Evolutionary conservation across 176 grass and related monocot species (phyloP), one percentile per base, ranked within the genome.

Genomic region (Oropetium thomaeum): DNA sequence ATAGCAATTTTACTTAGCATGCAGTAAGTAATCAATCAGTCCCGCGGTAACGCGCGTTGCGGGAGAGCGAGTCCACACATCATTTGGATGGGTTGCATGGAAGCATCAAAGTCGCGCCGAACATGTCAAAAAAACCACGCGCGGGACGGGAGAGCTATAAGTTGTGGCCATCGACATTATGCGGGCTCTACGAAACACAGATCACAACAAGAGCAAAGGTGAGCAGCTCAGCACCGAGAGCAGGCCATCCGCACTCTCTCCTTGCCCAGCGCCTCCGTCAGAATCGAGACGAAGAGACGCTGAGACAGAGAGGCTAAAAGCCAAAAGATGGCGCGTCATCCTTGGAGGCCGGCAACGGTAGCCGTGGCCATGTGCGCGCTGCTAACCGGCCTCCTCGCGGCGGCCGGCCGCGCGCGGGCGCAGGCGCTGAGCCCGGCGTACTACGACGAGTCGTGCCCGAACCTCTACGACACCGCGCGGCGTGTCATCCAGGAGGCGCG

Each of bases 401-500:
- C 66, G 66, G 38, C 63, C 13, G 41, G 27, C 62, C 39, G 72
- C 55, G 84, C 65, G 45, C n/a, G 37, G 8, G 80, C 78, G 45
- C 31, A 67, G 37, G 4, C 37, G 69, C 75, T 88, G 44, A 75
- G 58, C 63, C 28, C 79, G 48, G 25, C 38, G 2, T 87, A 65
- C 79, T 87, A 87, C 72, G 71, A 77, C 66, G 65, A 0, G 0
- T 77, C 84, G 47, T 87, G 84, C 78, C 84, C 84, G 54, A 31
- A 47, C 73, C 72, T 77, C 0, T 59, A 87, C 72, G 66, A 65
- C 73, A 87, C 66, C 38, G 79, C 57, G 66, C 84, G 84, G 48
- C 84, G 79, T 38, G 84, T 87, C 38, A 0, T 87, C 66, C 84
- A 87, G 73, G 58, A 26, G 79, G 79, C 78, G 8, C 78, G 84